These are phyloP conservation scores for Moesziomyces parantarcticus DNA, from an alignment of 1,284 basidiomycete genomes.

Conservation along the genomic window DNA sequence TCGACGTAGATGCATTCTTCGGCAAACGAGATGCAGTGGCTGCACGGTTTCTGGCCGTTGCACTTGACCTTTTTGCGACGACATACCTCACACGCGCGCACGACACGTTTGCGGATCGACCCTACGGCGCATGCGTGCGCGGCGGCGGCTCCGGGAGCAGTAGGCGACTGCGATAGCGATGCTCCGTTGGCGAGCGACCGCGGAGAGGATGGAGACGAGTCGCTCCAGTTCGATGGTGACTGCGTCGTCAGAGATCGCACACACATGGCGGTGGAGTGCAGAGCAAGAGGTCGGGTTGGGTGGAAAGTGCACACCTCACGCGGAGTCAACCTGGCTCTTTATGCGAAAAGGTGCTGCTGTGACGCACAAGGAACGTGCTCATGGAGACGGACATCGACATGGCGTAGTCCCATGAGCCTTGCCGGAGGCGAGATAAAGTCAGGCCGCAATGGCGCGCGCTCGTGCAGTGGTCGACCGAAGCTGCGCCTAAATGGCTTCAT, in stretches of 20 bases:
- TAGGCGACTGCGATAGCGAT: neutral
- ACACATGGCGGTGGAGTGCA: slow-evolving; percentile 13
- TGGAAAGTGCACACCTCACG: neutral
- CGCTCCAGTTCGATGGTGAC: slow-evolving; percentile 11
- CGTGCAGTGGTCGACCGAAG: too few relatives aligned
- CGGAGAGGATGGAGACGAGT: slow-evolving; percentile 4
- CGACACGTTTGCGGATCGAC: slow-evolving; percentile 39
- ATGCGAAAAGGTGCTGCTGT: too few relatives aligned
- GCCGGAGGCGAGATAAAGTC: too few relatives aligned
- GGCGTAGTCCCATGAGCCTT: slow-evolving; percentile 12
- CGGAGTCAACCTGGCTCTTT: neutral
- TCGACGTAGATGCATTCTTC: slow-evolving; percentile 51
- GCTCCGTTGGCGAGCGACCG: neutral
- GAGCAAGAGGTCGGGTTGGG: neutral
- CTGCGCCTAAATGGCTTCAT: too few relatives aligned
- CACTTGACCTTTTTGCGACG: slow-evolving; percentile 57
- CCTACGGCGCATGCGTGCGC: slow-evolving; percentile 1
- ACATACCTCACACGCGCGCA: slow-evolving; percentile 50
- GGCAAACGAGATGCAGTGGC: slow-evolving; percentile 42
- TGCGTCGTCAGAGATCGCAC: slow-evolving; percentile 2
- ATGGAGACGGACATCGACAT: too few relatives aligned
- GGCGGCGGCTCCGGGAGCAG: neutral
- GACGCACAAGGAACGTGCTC: too few relatives aligned
- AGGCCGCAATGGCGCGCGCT: too few relatives aligned
- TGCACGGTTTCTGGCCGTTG: slow-evolving; percentile 51